A percentile compares a stretch with the other conserved stretches of the same genome.
phyloP scores from a whole-genome alignment of 306 rosid genomes.

The Inga leiocalycina region DNA sequence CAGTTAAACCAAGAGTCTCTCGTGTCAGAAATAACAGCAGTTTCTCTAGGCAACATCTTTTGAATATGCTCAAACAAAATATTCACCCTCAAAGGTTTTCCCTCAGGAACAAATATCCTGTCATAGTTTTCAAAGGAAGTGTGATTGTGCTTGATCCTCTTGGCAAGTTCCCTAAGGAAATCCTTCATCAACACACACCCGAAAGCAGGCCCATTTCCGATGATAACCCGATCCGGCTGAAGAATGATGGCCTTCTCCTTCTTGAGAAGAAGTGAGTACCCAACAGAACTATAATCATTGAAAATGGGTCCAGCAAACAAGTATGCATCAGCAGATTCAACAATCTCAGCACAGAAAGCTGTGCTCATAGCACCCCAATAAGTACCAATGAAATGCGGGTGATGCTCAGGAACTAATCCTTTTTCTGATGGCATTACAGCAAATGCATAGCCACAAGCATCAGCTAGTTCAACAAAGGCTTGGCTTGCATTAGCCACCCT shows the following conservation, averaged over 20 bases:
- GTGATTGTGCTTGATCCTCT: conserved; percentile 50
- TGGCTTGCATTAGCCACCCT: conserved; percentile 60
- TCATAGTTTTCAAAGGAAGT: too few relatives aligned
- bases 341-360: conserved; percentile 65
- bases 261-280: too few relatives aligned
- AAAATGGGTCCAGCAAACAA: conserved; percentile 67
- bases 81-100: too few relatives aligned
- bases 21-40: too few relatives aligned
- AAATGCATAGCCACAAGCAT: conserved; percentile 67
- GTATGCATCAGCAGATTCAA: conserved; percentile 70
- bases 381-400: conserved; percentile 85
- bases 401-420: conserved; percentile 80
- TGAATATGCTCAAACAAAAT: too few relatives aligned
- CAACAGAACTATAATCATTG: too few relatives aligned
- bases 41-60: too few relatives aligned
- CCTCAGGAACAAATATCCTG: too few relatives aligned
- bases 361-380: conserved; percentile 83
- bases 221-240: too few relatives aligned
- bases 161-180: conserved; percentile 48
- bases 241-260: too few relatives aligned
- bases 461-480: conserved; percentile 80
- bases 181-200: conserved; percentile 72
- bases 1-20: too few relatives aligned
- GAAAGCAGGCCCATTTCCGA: too few relatives aligned
- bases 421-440: conserved; percentile 88